Percentiles rank a stretch among this genome's conserved stretches.
phyloP scores from a whole-genome alignment of 108 stramenopile genomes.

The Seminavis robusta region DNA sequence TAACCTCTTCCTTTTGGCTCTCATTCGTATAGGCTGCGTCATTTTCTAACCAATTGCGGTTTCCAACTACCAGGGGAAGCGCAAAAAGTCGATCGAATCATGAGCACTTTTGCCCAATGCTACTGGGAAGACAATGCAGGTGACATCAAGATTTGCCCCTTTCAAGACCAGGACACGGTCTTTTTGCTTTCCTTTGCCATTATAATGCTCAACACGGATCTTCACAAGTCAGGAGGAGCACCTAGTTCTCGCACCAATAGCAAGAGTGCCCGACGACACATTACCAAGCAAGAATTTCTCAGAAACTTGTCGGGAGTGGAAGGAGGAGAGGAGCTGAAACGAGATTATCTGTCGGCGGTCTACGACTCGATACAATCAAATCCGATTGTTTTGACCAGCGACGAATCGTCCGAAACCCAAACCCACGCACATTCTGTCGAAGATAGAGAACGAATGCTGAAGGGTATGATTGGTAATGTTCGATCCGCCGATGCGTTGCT shows the following conservation, averaged over 20 bases:
- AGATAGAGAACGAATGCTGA: constrained; percentile 5
- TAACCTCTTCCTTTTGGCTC: neutral
- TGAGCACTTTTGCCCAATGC: constrained; percentile 88
- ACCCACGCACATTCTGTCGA: constrained; percentile 2
- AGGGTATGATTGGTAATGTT: constrained; percentile 48
- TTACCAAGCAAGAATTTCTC: constrained; percentile 89
- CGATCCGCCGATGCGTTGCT: constrained; percentile 71
- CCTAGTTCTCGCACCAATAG: constrained; percentile 21
- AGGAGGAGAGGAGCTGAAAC: constrained; percentile 54
- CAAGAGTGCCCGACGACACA: constrained; percentile 59
- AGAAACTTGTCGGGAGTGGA: constrained; percentile 79
- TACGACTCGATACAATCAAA: constrained; percentile 77
- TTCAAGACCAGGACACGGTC: constrained; percentile 88
- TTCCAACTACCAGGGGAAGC: constrained; percentile 97
- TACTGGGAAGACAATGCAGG: constrained; percentile 97
- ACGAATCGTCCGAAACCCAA: too few species aligned
- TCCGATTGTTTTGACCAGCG: constrained; percentile 54
- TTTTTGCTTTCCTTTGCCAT: constrained; percentile 92
- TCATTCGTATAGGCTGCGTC: constrained; percentile 62
- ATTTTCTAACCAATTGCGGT: constrained; percentile 87
- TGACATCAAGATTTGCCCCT: constrained; percentile 68
- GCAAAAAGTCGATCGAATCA: constrained; percentile 91
- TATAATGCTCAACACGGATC: constrained; percentile 98
- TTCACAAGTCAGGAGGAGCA: constrained; percentile 84
- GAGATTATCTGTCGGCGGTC: constrained; percentile 67